Evolutionary conservation across 495 filamentous ascomycete genomes (phyloP), one percentile per base, ranked within the genome.

Genomic region (Podospora comata): DNA sequence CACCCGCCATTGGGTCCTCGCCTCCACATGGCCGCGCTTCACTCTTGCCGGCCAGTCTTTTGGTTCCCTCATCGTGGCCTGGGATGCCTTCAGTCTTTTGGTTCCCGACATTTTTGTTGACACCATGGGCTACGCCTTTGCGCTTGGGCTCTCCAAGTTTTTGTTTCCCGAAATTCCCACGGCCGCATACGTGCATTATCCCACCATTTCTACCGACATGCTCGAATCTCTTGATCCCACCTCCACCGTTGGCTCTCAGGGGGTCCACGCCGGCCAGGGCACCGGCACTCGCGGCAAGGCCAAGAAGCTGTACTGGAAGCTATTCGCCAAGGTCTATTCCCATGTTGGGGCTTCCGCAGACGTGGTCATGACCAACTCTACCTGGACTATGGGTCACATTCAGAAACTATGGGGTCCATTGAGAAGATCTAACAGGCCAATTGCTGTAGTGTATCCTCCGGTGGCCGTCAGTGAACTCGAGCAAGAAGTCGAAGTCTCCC

Each of bases 141-240:
- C 91, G 2, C 84, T 97, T 13, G 92, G 91, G 4, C 80, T 97
- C 15, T 89, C 85, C 79, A 96, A 94, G 73, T 85, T 89, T 59
- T 84, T 97, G 23, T 97, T 99, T 79, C 89, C 85, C 1, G 75
- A 80, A 16, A 87, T 97, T 20, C 93, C 96, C 3, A 96, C 92
- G 2, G 92, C 85, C 44, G 95, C 95, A 16, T 99, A 99, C 74
- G 94, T 99, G 2, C 95, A 99, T 78, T 99, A 97, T 75, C 95
- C 95, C 5, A 97, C 95, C 59, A 99, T 99, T 60, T 97, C 93
- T 5, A 99, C 94, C 39, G 96, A 99, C 77, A 99, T 99, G 95
- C 89, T 99, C 5, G 84, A 83, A 55, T 92, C 92, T 20, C 88
- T 99, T 13, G 85, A 92, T 67, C 86, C 91, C 16, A 76, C 78